Evolutionary conservation across 805 yeast genomes (phyloP), one percentile per base, ranked within the genome.

Genomic region (Gaillardinia entomophila): DNA sequence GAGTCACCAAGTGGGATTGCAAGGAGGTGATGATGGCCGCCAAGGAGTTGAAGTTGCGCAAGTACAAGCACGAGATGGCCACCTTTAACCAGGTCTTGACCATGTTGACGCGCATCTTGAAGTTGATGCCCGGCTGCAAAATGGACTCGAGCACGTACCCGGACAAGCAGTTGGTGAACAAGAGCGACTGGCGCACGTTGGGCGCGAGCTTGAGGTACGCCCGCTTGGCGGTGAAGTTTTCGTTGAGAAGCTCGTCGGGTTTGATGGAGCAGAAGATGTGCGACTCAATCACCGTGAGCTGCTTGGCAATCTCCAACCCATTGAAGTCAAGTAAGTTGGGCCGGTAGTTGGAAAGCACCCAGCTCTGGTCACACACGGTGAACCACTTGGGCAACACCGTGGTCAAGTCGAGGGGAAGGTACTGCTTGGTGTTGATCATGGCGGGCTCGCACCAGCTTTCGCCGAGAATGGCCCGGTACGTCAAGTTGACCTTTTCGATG

Each of bases 11-110:
- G 50, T 80, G 84, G 32, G 82, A 79, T 51, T 84, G 94, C 40
- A 84, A 61, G 2, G 88, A 71, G 1, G 88, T 82, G 62, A 84
- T 75, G 28, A 84, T 80, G 1, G 90, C 81, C 2, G 90, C 89
- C 40, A 84, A 61, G 0, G 92, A 79, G 49, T 84, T 84, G 61
- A 78, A 83, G 51, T 84, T 84, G 38, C 88, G 65, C 52, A 83
- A 66, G 46, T 82, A 81, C 26, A 80, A 65, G 43, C 88, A 79
- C 1, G 88, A 79, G 33, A 81, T 65, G 0, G 87, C 84, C 22
- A 83, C 68, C 47, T 81, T 81, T 36, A 84, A 57, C 94, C 95
- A 84, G 11, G 75, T 69, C 43, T 77, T 77, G 23, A 82, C 52
- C 33, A 77, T 69, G 34, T 66, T 66, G 7, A 69, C 60, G 38